Evolutionary conservation across 352 stramenopile genomes (phyloP).

Genomic region (Plasmopara halstedii): DNA sequence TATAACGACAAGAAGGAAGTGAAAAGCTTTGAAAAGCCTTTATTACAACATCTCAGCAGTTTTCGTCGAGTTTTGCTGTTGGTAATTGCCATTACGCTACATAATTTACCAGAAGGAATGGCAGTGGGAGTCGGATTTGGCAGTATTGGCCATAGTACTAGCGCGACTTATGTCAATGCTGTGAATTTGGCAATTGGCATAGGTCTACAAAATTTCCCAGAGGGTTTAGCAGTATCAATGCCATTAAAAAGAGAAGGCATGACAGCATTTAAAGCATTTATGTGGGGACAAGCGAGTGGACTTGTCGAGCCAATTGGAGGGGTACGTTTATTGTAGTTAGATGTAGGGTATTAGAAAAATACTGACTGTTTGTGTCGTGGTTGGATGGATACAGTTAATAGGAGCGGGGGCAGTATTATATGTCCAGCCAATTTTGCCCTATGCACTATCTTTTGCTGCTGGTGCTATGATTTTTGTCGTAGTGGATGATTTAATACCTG

Average conservation of each 20-base stretch:
- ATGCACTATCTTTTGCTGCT: constrained; percentile 86
- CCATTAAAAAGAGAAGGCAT: constrained; percentile 79
- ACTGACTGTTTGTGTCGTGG: constrained; percentile 5
- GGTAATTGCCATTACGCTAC: constrained; percentile 86
- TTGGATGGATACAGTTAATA: constrained; percentile 41
- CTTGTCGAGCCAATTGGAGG: constrained; percentile 85
- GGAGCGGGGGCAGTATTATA: constrained; percentile 78
- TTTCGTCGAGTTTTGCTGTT: constrained; percentile 77
- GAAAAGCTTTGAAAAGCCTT: constrained; percentile 12
- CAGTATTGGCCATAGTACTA: constrained; percentile 59
- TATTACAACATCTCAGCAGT: too few relatives aligned
- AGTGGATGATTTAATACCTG: constrained; percentile 86
- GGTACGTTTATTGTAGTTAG: constrained; percentile 29
- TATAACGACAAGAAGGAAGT: constrained; percentile 11
- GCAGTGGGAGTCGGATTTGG: constrained; percentile 87
- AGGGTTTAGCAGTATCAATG: constrained; percentile 86
- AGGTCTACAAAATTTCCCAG: constrained; percentile 87
- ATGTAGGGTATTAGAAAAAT: too few relatives aligned
- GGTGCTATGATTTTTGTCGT: constrained; percentile 91
- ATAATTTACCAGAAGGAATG: constrained; percentile 88
- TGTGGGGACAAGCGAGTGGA: constrained; percentile 86
- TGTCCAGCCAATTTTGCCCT: constrained; percentile 84
- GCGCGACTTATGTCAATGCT: constrained; percentile 71
- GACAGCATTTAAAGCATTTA: constrained; percentile 76
- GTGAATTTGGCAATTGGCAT: constrained; percentile 86